A percentile compares a stretch with the other conserved stretches of the same genome.
These are phyloP conservation scores for Lavandula angustifolia DNA, from an alignment of 257 asterid genomes.

Conservation along the genomic window DNA sequence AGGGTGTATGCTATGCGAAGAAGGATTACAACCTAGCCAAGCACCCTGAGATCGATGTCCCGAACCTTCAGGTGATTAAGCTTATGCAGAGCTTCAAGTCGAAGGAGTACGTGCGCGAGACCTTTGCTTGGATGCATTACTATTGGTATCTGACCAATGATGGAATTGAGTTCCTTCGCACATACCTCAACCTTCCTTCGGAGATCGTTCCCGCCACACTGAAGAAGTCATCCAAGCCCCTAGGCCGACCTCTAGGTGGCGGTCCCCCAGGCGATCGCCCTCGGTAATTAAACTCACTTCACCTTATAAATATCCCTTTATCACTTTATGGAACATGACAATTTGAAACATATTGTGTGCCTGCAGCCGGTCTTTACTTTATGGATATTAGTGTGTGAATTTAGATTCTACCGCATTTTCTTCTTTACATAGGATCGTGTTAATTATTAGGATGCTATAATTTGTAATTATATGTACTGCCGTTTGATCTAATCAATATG, in stretches of 20 bases:
- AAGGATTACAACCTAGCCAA: constrained; percentile 83
- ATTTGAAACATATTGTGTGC: too few relatives aligned
- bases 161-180: constrained; percentile 87
- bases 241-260: constrained; percentile 92
- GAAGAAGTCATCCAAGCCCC: constrained; percentile 91
- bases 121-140: constrained; percentile 76
- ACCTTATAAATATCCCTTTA: too few relatives aligned
- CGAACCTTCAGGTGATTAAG: constrained; percentile 91
- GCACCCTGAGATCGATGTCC: constrained; percentile 94
- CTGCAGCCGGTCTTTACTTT: too few relatives aligned
- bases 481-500: too few relatives aligned
- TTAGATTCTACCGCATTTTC: too few relatives aligned
- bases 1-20: constrained; percentile 93
- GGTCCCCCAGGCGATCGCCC: constrained; percentile 96
- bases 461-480: too few relatives aligned
- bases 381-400: too few relatives aligned
- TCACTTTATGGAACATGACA: background rate
- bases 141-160: constrained; percentile 92
- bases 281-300: constrained; percentile 48
- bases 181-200: constrained; percentile 84
- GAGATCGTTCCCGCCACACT: constrained; percentile 93
- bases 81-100: constrained; percentile 98
- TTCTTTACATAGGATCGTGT: too few relatives aligned
- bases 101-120: constrained; percentile 83
- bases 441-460: too few relatives aligned